These are phyloP conservation scores for Saccharomycopsis sp. DNA, from an alignment of 805 yeast genomes.

Conservation along the genomic window DNA sequence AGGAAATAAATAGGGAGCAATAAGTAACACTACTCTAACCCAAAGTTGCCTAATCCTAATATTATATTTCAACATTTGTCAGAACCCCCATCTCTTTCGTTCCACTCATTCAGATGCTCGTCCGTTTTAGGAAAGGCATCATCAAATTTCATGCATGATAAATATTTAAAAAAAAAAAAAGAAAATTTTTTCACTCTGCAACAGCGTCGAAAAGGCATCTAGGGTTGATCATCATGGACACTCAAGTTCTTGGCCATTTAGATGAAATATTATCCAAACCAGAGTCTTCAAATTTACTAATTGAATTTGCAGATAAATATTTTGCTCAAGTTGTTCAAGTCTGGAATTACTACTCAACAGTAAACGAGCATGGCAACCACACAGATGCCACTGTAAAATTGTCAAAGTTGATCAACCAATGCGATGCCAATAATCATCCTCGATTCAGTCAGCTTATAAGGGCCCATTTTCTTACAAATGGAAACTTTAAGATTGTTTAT, in stretches of 20 bases:
- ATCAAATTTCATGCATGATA: neutral
- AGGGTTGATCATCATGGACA: too few relatives aligned
- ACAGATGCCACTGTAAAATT: constrained; percentile 38
- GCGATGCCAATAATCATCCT: neutral
- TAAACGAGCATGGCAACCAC: constrained; percentile 46
- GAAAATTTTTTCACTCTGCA: neutral
- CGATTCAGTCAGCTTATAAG: constrained; percentile 30
- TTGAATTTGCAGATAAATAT: constrained; percentile 30
- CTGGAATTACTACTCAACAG: constrained; percentile 42
- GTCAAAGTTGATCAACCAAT: constrained; percentile 24
- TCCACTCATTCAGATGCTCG: too few relatives aligned
- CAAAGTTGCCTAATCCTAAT: too few relatives aligned
- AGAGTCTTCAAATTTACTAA: constrained; percentile 14
- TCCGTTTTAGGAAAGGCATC: neutral
- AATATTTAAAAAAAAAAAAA: neutral
- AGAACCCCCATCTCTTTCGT: too few relatives aligned
- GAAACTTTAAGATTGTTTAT: constrained; percentile 53
- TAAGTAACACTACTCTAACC: too few relatives aligned
- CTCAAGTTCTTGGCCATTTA: neutral
- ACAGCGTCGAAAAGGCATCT: too few relatives aligned
- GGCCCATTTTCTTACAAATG: constrained; percentile 42
- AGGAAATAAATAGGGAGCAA: too few relatives aligned
- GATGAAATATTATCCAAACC: neutral
- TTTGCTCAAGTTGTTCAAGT: constrained; percentile 34
- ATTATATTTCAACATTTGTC: too few relatives aligned